phyloP scores from a whole-genome alignment of 2,329 filamentous ascomycete genomes.

The Aspergillus floridensis region DNA sequence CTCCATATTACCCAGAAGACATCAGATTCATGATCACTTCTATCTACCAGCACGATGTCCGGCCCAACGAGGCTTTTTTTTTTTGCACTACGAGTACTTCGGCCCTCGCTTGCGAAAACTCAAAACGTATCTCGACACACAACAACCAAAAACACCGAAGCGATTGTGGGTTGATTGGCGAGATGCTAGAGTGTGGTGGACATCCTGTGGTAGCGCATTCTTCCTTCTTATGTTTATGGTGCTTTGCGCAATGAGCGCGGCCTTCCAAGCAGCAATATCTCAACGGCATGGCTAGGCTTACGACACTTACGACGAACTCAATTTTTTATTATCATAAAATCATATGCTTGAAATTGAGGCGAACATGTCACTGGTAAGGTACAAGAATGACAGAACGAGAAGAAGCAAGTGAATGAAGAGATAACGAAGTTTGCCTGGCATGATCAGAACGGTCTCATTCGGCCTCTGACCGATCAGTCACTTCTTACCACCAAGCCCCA shows the following conservation, averaged over 20 bases:
- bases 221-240: not conserved
- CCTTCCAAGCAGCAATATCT: no score
- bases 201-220: not conserved
- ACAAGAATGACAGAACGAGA: not conserved
- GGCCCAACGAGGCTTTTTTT: not conserved
- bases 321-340: not conserved
- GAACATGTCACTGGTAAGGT: not conserved
- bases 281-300: no score
- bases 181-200: not conserved
- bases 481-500: conserved; percentile 48
- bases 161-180: not conserved
- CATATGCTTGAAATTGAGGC: not conserved
- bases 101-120: not conserved
- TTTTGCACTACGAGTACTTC: not conserved
- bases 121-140: not conserved
- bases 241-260: no score
- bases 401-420: not conserved
- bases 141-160: not conserved
- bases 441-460: not conserved
- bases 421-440: not conserved
- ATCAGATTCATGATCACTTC: not conserved
- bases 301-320: not conserved
- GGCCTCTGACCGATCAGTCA: not conserved
- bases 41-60: not conserved
- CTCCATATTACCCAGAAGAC: not conserved